Conservation (phyloP, 371 early-diverging fungal genomes). For the Mucor mucedo region DNA sequence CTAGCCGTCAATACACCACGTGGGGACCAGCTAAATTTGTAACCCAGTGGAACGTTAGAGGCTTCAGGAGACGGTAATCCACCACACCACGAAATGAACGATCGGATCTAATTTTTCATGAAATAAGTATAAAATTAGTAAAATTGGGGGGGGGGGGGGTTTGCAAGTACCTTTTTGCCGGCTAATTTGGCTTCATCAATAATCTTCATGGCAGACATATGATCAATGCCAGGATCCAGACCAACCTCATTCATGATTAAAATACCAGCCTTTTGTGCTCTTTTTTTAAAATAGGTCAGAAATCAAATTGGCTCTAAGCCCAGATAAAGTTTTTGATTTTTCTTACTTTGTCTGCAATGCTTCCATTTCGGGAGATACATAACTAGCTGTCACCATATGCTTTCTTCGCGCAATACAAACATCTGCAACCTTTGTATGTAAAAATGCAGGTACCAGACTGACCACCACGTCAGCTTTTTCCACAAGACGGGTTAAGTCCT, state of each 20-base stretch:
- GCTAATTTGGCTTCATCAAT: conserved; percentile 81
- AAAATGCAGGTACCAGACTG: conserved; percentile 93
- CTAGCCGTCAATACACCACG: conserved; percentile 87
- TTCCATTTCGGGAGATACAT: conserved; percentile 93
- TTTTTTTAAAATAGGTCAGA: conserved; percentile 15
- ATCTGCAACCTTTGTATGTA: conserved; percentile 86
- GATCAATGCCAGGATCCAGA: conserved; percentile 97
- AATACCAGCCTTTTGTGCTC: conserved; percentile 84
- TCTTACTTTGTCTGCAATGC: conserved; percentile 66
- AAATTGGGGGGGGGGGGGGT: too few relatives aligned
- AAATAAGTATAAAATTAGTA: not conserved
- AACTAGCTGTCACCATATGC: conserved; percentile 96
- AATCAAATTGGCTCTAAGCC: too few relatives aligned
- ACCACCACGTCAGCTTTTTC: conserved; percentile 87
- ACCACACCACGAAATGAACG: conserved; percentile 90
- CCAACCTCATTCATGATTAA: conserved; percentile 97
- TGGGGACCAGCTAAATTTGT: conserved; percentile 92
- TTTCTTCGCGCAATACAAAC: conserved; percentile 84
- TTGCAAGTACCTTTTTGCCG: conserved; percentile 50
- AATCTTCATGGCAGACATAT: conserved; percentile 96
- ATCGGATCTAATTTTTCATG: conserved; percentile 55
- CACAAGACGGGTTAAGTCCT: conserved; percentile 67
- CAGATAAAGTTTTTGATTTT: not conserved
- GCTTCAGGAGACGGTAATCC: conserved; percentile 91
- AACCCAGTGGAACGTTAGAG: conserved; percentile 85